phyloP scores from a whole-genome alignment of 176 grass and related monocot genomes.

The Otatea glauca region DNA sequence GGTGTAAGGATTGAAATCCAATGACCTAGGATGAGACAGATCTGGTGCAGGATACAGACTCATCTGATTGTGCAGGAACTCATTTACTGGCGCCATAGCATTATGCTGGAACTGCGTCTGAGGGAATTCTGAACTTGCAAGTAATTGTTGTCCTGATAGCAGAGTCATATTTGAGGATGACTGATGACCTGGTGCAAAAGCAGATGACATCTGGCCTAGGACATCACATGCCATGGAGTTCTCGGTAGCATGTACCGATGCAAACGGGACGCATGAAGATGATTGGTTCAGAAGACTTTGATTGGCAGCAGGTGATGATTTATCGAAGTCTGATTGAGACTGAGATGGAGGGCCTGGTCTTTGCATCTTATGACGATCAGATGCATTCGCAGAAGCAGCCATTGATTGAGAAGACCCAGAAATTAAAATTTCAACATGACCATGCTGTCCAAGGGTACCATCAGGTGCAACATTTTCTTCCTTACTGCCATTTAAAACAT shows the following conservation, averaged over 20 bases:
- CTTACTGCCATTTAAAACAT: conserved; percentile 24
- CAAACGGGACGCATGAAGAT: conserved; percentile 6
- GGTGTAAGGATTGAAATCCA: conserved; percentile 50
- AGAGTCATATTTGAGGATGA: conserved; percentile 36
- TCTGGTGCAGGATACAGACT: conserved; percentile 46
- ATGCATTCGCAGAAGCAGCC: conserved; percentile 26
- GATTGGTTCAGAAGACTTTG: conserved; percentile 21
- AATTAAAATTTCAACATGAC: conserved; percentile 21
- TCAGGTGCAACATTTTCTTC: neutral
- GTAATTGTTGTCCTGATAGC: conserved; percentile 28
- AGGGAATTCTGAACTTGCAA: conserved; percentile 49
- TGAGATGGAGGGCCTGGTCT: neutral
- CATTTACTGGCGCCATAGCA: conserved; percentile 48
- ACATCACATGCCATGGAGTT: conserved; percentile 22
- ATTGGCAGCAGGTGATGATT: conserved; percentile 10
- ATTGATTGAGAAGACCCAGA: conserved; percentile 22
- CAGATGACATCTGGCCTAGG: conserved; percentile 31
- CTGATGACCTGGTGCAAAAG: conserved; percentile 13
- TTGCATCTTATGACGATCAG: conserved; percentile 43
- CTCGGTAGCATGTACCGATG: conserved; percentile 26
- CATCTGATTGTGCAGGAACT: conserved; percentile 53
- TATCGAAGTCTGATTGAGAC: conserved; percentile 24
- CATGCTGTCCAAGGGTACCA: conserved; percentile 31
- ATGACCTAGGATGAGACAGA: conserved; percentile 41
- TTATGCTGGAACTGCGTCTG: conserved; percentile 53